Percentiles rank a stretch among this genome's conserved stretches.
These are phyloP conservation scores for Trichophyton equinum DNA, from an alignment of 2,329 filamentous ascomycete species.

Conservation along the genomic window DNA sequence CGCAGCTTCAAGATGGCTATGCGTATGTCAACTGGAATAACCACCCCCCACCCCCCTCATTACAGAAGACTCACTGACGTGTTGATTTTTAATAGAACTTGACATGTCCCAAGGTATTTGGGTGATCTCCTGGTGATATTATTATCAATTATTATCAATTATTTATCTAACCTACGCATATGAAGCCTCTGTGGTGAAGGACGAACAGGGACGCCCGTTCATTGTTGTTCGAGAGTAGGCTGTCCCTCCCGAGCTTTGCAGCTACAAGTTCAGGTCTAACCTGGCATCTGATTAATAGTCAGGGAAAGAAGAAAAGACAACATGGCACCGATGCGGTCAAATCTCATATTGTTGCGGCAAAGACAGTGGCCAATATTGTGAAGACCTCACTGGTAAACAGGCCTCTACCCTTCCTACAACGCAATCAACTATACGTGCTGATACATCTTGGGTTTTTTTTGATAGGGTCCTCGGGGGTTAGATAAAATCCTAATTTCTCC, in stretches of 20 bases:
- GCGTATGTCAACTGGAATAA: constrained; percentile 28
- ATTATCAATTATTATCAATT: not conserved
- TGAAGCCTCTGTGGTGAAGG: constrained; percentile 69
- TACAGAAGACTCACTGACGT: constrained; percentile 17
- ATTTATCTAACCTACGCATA: constrained; percentile 10
- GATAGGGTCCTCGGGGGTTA: constrained; percentile 72
- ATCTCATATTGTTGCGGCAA: constrained; percentile 90
- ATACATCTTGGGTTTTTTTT: not conserved
- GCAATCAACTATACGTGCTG: not conserved
- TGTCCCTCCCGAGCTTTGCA: not conserved
- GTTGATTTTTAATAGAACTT: constrained; percentile 27
- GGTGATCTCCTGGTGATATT: not conserved
- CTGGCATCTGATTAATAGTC: constrained; percentile 41
- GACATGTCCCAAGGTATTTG: constrained; percentile 36
- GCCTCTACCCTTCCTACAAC: constrained; percentile 3
- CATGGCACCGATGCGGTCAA: constrained; percentile 97
- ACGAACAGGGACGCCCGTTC: constrained; percentile 93
- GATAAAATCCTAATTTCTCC: constrained; percentile 99
- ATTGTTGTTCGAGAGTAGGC: constrained; percentile 90
- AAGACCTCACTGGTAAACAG: constrained; percentile 69
- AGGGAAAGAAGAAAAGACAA: constrained; percentile 94
- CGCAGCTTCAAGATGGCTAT: constrained; percentile 35
- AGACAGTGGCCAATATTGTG: constrained; percentile 92
- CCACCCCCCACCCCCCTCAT: constrained; percentile 21
- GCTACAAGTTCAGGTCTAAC: constrained; percentile 6